Conservation (phyloP, 805 yeast genomes). For the Kodamaea neixiangensis region DNA sequence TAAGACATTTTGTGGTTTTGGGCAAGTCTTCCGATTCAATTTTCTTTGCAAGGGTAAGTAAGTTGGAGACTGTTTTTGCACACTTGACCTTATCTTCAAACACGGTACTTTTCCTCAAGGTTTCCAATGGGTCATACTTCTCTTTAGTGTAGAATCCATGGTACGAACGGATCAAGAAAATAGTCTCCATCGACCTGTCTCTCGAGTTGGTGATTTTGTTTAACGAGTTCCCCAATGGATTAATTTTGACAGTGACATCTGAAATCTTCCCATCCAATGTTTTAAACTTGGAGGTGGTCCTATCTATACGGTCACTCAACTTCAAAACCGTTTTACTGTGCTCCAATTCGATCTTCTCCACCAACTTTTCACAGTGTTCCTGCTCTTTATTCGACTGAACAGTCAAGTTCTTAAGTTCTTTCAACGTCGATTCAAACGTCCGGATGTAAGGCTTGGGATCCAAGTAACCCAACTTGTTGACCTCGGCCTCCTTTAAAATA, state of each 20-base stretch:
- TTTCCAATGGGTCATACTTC: slow-evolving; percentile 55
- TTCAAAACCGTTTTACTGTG: slow-evolving; percentile 69
- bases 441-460: slow-evolving; percentile 96
- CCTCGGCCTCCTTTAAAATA: slow-evolving; percentile 50
- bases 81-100: slow-evolving; percentile 60
- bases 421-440: slow-evolving; percentile 83
- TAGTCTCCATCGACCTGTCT: slow-evolving; percentile 70
- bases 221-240: slow-evolving; percentile 69
- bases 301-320: slow-evolving; percentile 49
- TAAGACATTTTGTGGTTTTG: slow-evolving; percentile 38
- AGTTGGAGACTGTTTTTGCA: slow-evolving; percentile 67
- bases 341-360: slow-evolving; percentile 58
- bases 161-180: slow-evolving; percentile 74
- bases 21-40: slow-evolving; percentile 57
- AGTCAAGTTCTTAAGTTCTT: slow-evolving; percentile 64
- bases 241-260: slow-evolving; percentile 57
- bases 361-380: slow-evolving; percentile 54
- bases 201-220: slow-evolving; percentile 69
- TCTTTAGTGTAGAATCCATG: slow-evolving; percentile 69
- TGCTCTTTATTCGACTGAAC: slow-evolving; percentile 56
- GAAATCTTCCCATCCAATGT: slow-evolving; percentile 54
- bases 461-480: slow-evolving; percentile 53
- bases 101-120: slow-evolving; percentile 50
- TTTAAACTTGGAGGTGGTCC: slow-evolving; percentile 49
- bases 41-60: slow-evolving; percentile 64